phyloP scores from a whole-genome alignment of 192 early-diverging fungal genomes.

The Pilobolus umbonatus region DNA sequence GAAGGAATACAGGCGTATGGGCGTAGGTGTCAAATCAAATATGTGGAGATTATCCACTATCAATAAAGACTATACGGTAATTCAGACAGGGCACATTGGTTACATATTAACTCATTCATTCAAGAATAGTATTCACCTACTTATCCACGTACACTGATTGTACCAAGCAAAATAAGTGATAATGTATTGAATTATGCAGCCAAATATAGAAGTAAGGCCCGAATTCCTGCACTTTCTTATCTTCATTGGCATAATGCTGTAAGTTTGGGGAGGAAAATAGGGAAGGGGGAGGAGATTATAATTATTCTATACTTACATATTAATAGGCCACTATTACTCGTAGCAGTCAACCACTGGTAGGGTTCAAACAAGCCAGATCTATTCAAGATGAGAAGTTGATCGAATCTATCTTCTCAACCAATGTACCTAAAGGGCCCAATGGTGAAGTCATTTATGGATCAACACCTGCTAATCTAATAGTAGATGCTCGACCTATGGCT shows the following conservation, averaged over 20 bases:
- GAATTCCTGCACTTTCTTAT: slow-evolving; percentile 89
- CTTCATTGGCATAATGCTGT: slow-evolving; percentile 79
- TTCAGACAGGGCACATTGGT: no score
- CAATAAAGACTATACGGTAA: slow-evolving; percentile 73
- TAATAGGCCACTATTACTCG: slow-evolving; percentile 81
- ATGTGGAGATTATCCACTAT: slow-evolving; percentile 76
- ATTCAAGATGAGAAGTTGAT: slow-evolving; percentile 97
- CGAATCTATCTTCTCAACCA: slow-evolving; percentile 81
- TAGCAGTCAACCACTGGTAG: slow-evolving; percentile 92
- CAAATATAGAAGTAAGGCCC: slow-evolving; percentile 83
- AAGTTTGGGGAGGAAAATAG: slow-evolving; percentile 11
- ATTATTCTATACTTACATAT: neutral
- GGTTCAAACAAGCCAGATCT: slow-evolving; percentile 90
- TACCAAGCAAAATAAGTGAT: slow-evolving; percentile 88
- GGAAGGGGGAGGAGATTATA: no score
- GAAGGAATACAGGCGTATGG: slow-evolving; percentile 80
- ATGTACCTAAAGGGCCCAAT: slow-evolving; percentile 39
- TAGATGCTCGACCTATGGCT: slow-evolving; percentile 92
- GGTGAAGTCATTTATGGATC: slow-evolving; percentile 48
- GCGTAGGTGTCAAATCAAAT: slow-evolving; percentile 57
- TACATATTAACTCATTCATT: slow-evolving; percentile 14
- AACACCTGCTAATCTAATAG: slow-evolving; percentile 71
- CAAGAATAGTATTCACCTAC: slow-evolving; percentile 72
- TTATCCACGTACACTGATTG: slow-evolving; percentile 77
- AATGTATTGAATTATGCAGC: slow-evolving; percentile 82